phyloP scores from a whole-genome alignment of 768 basidiomycete species.

The Lactifluus rugatus region DNA sequence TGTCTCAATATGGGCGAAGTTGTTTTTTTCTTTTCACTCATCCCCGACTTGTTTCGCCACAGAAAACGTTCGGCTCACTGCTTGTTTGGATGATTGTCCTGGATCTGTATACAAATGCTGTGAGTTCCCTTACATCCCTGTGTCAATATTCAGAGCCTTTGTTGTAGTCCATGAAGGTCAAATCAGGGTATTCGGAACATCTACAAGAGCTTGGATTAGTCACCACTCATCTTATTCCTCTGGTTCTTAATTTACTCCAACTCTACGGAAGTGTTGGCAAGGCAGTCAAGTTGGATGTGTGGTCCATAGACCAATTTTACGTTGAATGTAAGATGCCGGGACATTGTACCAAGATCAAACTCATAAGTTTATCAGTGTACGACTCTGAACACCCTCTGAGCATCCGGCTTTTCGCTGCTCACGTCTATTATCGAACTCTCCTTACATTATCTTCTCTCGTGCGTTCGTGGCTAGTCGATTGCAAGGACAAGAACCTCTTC shows the following conservation, averaged over 20 bases:
- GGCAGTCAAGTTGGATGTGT: conserved; percentile 72
- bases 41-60: conserved; percentile 9
- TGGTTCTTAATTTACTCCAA: conserved; percentile 53
- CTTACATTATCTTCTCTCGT: conserved; percentile 78
- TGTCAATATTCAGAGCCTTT: background rate
- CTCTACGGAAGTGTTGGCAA: conserved; percentile 57
- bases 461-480: conserved; percentile 74
- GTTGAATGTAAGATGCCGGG: conserved; percentile 46
- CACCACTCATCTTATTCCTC: conserved; percentile 55
- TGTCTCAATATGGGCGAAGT: background rate
- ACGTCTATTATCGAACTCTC: conserved; percentile 83
- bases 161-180: conserved; percentile 74
- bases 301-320: conserved; percentile 78
- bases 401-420: conserved; percentile 64
- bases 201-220: conserved; percentile 64
- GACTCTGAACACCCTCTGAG: conserved; percentile 42
- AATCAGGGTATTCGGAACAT: conserved; percentile 79
- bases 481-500: conserved; percentile 85
- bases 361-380: conserved; percentile 39
- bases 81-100: conserved; percentile 86
- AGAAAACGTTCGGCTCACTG: conserved; percentile 55
- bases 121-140: conserved; percentile 29
- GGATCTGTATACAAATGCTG: conserved; percentile 75
- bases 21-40: background rate
- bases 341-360: background rate